These are phyloP conservation scores for Sistotremastrum niveocremeum DNA, from an alignment of 768 basidiomycete genomes.

Conservation along the genomic window DNA sequence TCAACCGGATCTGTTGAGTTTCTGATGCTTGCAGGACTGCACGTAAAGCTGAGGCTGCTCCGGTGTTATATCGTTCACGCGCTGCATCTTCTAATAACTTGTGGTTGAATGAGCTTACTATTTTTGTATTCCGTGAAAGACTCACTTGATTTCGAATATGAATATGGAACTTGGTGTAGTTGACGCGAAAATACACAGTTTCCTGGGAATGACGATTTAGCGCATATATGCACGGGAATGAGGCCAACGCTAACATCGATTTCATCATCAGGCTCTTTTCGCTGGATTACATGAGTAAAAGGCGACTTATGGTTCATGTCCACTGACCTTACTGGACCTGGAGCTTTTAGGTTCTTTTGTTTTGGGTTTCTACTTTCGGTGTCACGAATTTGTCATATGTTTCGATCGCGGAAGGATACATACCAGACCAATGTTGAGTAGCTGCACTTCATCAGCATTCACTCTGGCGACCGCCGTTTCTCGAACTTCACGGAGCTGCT, in stretches of 20 bases:
- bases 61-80: conserved; percentile 65
- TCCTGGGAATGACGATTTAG: conserved; percentile 28
- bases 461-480: conserved; percentile 49
- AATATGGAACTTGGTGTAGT: conserved; percentile 77
- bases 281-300: conserved; percentile 25
- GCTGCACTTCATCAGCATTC: conserved; percentile 58
- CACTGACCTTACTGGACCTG: conserved; percentile 25
- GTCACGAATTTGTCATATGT: conserved; percentile 13
- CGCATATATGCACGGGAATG: neutral
- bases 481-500: conserved; percentile 61
- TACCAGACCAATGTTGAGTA: conserved; percentile 61
- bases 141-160: conserved; percentile 77
- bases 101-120: no score
- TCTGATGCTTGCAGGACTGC: conserved; percentile 63
- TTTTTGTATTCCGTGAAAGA: neutral
- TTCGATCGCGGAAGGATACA: neutral
- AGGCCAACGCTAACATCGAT: conserved; percentile 42
- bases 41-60: conserved; percentile 57
- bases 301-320: conserved; percentile 8
- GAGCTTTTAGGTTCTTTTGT: conserved; percentile 26
- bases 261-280: conserved; percentile 37
- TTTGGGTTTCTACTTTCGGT: conserved; percentile 43
- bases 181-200: conserved; percentile 68
- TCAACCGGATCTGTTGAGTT: conserved; percentile 40
- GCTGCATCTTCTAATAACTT: conserved; percentile 46